Conservation (phyloP, 495 filamentous ascomycete genomes). For the Schizothecium vesticola region DNA sequence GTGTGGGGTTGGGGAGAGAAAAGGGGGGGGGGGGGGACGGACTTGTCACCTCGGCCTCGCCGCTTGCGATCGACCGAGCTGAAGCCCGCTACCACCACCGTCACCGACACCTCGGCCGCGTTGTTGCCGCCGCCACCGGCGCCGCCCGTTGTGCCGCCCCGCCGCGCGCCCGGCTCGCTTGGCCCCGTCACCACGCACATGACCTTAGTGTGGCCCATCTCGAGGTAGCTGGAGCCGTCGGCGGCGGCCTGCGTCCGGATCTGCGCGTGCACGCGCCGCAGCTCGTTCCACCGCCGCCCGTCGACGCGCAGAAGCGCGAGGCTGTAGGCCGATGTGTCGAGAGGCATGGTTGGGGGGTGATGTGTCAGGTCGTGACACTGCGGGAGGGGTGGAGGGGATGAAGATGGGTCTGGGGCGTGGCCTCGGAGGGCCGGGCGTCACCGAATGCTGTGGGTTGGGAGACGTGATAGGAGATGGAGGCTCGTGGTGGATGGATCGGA, state of each 20-base stretch:
- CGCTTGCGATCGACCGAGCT: constrained; percentile 79
- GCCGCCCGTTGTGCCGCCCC: constrained; percentile 22
- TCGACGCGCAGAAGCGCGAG: constrained; percentile 85
- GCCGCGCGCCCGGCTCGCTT: constrained; percentile 53
- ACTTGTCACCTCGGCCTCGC: constrained; percentile 71
- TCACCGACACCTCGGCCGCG: constrained; percentile 66
- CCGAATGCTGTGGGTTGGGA: not conserved
- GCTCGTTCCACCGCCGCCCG: constrained; percentile 96
- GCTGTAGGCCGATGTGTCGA: constrained; percentile 83
- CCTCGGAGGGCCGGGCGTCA: not conserved
- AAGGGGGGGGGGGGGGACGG: constrained; percentile 19
- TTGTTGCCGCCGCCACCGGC: constrained; percentile 42
- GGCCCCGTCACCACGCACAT: constrained; percentile 89
- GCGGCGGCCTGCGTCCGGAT: constrained; percentile 86
- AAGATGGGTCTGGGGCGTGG: not conserved
- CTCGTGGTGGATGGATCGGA: not conserved
- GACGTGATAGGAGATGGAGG: not conserved
- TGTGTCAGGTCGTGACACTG: not conserved
- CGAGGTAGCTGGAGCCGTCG: constrained; percentile 83
- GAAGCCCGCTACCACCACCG: constrained; percentile 82
- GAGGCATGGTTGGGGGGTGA: constrained; percentile 56
- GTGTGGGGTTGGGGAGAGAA: not conserved
- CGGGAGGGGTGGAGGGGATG: not conserved
- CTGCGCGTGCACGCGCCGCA: constrained; percentile 81
- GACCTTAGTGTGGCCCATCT: constrained; percentile 95